Evolutionary conservation across 2,329 filamentous ascomycete genomes (phyloP).

Genomic region (Aspergillus alliaceus): DNA sequence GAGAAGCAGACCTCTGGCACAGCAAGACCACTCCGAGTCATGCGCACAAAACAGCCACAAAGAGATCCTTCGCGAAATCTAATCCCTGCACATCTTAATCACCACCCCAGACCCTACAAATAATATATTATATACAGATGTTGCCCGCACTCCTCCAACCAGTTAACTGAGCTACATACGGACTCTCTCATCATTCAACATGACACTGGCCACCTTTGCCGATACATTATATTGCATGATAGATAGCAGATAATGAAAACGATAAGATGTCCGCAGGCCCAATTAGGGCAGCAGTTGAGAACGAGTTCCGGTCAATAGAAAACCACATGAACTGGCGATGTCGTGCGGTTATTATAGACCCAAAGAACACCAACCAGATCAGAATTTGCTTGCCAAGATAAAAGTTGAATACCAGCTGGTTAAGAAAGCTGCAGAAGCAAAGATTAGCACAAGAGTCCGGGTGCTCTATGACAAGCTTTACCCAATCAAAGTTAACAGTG

Average conservation of each 20-base stretch:
- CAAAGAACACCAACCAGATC: conserved; percentile 15
- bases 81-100: conserved; percentile 18
- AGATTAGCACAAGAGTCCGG: neutral
- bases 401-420: conserved; percentile 4
- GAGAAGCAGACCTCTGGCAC: conserved; percentile 12
- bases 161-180: conserved; percentile 21
- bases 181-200: conserved; percentile 17
- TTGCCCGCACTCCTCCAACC: conserved; percentile 13
- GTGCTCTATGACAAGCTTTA: conserved; percentile 18
- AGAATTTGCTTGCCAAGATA: conserved; percentile 6
- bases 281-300: conserved; percentile 12
- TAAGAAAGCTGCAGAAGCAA: conserved; percentile 3
- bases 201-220: conserved; percentile 16
- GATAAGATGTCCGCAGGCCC: conserved; percentile 11
- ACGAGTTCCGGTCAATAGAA: conserved; percentile 13
- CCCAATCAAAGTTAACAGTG: conserved; percentile 19
- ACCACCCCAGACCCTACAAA: too few species aligned
- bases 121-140: conserved; percentile 23
- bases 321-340: conserved; percentile 6
- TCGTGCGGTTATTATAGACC: conserved; percentile 3
- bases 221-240: conserved; percentile 6
- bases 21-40: conserved; percentile 12
- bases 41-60: conserved; percentile 16
- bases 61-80: conserved; percentile 20
- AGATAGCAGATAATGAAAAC: conserved; percentile 8